Evolutionary conservation across 2,329 filamentous ascomycete genomes (phyloP).

Genomic region (Sporothrix brunneoviolacea): DNA sequence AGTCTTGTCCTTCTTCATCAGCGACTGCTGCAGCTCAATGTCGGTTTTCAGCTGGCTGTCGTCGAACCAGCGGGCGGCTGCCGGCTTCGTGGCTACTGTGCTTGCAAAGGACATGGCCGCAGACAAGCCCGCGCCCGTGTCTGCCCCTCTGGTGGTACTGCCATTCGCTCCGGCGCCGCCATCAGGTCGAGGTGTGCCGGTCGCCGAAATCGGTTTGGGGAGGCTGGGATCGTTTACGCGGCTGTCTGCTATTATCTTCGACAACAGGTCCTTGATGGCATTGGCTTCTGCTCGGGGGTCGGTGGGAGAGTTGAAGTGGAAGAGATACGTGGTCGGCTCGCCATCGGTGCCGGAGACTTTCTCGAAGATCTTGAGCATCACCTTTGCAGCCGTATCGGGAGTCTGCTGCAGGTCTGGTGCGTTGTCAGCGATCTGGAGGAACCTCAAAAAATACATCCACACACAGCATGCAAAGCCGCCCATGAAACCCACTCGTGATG

Average conservation of each 20-base stretch:
- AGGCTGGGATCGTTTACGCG: constrained; percentile 51
- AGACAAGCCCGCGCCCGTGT: constrained; percentile 41
- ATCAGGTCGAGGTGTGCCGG: constrained; percentile 21
- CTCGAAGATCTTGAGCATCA: constrained; percentile 88
- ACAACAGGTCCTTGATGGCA: constrained; percentile 73
- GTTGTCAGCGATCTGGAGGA: background rate
- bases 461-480: no score
- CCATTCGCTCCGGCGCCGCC: background rate
- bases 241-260: constrained; percentile 63
- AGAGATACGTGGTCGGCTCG: constrained; percentile 67
- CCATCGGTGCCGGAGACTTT: constrained; percentile 49
- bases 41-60: constrained; percentile 72
- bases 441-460: no score
- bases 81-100: constrained; percentile 50
- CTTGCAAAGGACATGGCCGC: constrained; percentile 73
- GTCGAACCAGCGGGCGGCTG: constrained; percentile 66
- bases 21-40: constrained; percentile 75
- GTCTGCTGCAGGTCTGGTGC: constrained; percentile 83
- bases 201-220: constrained; percentile 36
- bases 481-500: constrained; percentile 64
- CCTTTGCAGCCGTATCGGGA: constrained; percentile 77
- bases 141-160: constrained; percentile 22
- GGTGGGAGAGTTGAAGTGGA: constrained; percentile 75
- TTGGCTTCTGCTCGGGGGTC: constrained; percentile 80
- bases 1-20: constrained; percentile 71